Conservation (phyloP, 495 filamentous ascomycete species). For the Aspergillus wentii region DNA sequence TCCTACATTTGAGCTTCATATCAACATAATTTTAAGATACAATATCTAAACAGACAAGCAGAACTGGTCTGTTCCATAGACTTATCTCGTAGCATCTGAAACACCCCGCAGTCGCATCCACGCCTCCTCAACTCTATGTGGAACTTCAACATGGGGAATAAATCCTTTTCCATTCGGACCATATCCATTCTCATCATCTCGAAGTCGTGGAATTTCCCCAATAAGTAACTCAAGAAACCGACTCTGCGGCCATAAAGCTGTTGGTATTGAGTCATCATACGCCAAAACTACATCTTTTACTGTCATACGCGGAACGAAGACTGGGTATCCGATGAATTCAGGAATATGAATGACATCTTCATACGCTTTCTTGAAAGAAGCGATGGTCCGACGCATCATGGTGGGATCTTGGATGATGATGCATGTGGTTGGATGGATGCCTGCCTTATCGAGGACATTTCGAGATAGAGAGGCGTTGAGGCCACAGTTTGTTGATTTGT, state of each 20-base stretch:
- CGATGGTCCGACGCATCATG: slow-evolving; percentile 28
- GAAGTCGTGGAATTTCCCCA: slow-evolving; percentile 28
- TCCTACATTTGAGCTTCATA: too few relatives aligned
- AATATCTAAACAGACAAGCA: too few relatives aligned
- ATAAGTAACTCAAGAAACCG: slow-evolving; percentile 25
- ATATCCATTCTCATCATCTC: slow-evolving; percentile 31
- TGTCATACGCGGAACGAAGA: slow-evolving; percentile 21
- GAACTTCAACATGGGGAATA: slow-evolving; percentile 32
- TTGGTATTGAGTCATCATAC: slow-evolving; percentile 7
- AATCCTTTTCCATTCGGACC: slow-evolving; percentile 30
- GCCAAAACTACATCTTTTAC: slow-evolving; percentile 4
- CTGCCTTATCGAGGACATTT: slow-evolving; percentile 19
- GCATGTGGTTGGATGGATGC: slow-evolving; percentile 7
- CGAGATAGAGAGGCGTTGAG: slow-evolving; percentile 23
- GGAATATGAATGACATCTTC: slow-evolving; percentile 6
- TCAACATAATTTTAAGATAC: too few relatives aligned
- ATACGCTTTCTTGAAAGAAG: slow-evolving; percentile 29
- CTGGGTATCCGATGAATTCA: slow-evolving; percentile 24
- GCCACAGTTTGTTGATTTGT: slow-evolving; percentile 33
- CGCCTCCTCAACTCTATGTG: slow-evolving; percentile 20
- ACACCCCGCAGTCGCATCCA: slow-evolving; percentile 12
- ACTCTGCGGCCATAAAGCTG: too few relatives aligned
- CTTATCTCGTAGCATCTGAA: too few relatives aligned
- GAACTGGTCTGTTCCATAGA: too few relatives aligned
- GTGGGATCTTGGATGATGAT: slow-evolving; percentile 36